phyloP scores from a whole-genome alignment of 78 protist species.

The Planoprotostelium fungivorum region DNA sequence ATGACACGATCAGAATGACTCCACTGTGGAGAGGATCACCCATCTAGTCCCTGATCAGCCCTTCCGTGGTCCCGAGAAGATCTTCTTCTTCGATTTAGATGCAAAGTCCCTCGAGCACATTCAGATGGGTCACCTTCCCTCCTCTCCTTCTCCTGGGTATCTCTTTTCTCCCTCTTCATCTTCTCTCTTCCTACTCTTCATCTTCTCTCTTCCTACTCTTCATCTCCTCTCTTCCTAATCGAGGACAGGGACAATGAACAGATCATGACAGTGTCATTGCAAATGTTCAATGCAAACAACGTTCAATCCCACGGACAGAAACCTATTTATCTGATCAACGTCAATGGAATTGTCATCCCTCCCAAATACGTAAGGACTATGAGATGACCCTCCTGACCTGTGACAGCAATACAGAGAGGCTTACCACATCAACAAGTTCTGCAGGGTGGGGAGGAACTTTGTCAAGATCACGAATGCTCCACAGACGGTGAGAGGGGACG shows the following conservation, averaged over 20 bases:
- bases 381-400: not conserved
- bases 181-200: too few species aligned
- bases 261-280: not conserved
- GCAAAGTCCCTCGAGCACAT: too few species aligned
- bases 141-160: too few species aligned
- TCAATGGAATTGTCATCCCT: not conserved
- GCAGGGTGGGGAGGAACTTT: not conserved
- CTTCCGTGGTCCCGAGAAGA: too few species aligned
- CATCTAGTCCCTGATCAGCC: too few species aligned
- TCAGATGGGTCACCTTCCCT: too few species aligned
- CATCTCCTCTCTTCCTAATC: too few species aligned
- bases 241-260: not conserved
- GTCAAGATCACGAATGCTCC: not conserved
- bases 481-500: not conserved
- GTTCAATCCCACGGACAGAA: not conserved
- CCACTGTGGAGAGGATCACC: too few species aligned
- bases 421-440: not conserved
- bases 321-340: not conserved
- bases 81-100: too few species aligned
- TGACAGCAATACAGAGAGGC: not conserved
- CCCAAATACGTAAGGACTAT: not conserved
- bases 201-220: too few species aligned
- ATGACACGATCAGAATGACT: too few species aligned
- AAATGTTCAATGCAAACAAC: not conserved
- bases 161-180: too few species aligned